These are phyloP conservation scores for Phyllosticta capitalensis DNA, from an alignment of 2,329 filamentous ascomycete genomes.

Conservation along the genomic window DNA sequence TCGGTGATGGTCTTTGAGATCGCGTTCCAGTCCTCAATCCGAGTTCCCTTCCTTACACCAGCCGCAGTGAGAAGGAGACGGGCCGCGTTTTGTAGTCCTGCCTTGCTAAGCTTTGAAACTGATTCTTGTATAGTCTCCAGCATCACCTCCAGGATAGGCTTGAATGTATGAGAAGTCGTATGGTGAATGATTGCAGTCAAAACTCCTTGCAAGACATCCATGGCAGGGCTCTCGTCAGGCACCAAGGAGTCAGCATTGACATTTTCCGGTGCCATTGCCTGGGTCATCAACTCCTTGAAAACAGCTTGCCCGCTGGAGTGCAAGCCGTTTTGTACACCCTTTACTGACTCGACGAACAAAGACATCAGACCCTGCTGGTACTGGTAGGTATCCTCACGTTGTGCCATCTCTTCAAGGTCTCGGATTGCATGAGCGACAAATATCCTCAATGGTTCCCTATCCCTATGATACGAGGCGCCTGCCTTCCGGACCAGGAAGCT, in stretches of 20 bases:
- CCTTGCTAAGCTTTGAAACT: neutral
- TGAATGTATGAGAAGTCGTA: slow-evolving; percentile 63
- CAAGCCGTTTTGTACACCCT: slow-evolving; percentile 49
- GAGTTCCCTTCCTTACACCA: slow-evolving; percentile 72
- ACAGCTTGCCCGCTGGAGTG: slow-evolving; percentile 49
- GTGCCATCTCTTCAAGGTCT: slow-evolving; percentile 50
- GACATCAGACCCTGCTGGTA: slow-evolving; percentile 87
- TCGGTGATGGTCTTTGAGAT: slow-evolving; percentile 41
- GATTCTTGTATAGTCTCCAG: slow-evolving; percentile 14
- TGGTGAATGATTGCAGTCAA: slow-evolving; percentile 78
- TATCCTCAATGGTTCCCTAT: slow-evolving; percentile 54
- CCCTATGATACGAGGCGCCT: slow-evolving; percentile 65
- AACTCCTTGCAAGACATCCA: slow-evolving; percentile 62
- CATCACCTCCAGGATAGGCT: slow-evolving; percentile 55
- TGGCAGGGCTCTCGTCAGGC: slow-evolving; percentile 39
- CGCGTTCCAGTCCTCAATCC: slow-evolving; percentile 62
- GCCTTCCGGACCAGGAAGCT: slow-evolving; percentile 91
- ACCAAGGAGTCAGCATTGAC: slow-evolving; percentile 14
- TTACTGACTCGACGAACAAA: slow-evolving; percentile 75
- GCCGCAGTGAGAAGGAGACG: slow-evolving; percentile 56
- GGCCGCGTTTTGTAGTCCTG: slow-evolving; percentile 18
- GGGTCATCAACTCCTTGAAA: slow-evolving; percentile 39
- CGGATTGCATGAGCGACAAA: slow-evolving; percentile 65
- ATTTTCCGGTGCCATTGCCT: slow-evolving; percentile 17
- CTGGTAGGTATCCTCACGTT: slow-evolving; percentile 51